Base-by-base conservation (phyloP, 2,329 filamentous ascomycete species). In the Colletotrichum eremochloae region DNA sequence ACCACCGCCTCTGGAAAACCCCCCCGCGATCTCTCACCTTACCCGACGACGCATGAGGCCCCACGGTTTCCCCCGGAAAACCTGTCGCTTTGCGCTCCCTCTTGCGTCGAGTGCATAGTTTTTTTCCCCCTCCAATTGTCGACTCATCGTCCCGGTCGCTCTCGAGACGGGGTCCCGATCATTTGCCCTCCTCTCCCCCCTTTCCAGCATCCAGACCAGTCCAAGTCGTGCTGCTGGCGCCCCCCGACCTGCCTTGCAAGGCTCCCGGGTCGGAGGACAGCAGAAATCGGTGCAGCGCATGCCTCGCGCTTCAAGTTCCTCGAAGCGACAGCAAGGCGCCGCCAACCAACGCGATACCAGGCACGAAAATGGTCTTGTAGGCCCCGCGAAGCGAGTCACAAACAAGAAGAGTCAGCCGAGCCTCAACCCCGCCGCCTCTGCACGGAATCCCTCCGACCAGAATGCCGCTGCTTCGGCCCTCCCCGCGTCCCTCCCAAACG, bases 331-430 rank as follows among this genome's bases (percentile, higher is more conserved):
- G 82, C 85, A 86, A 84, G 87, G 86, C 84, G 86, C 86, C 81
- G 83, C 83, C 76, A 92, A 86, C 84, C 88, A 91, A 82, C 90
- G 91, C 85, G 92, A 92, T 84, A 90, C 87, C 79, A 91, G 93
- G 82, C 93, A 97, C 85, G 95, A 97, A 85, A 95, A 94, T 92
- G 94, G 94, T 80, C 87, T 94, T 82, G 92, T 95, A 87, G 91
- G 91, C 79, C 80, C 82, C 72, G 80, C 79, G 63, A 84, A 82
- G 76, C 82, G 82, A 77, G 75, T 77, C 68, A 76, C 79, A 57
- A 79, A 78, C 75, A 83, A 78, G 75, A 89, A 86, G 82, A 86
- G 83, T 79, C 84, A 85, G 77, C 80, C 79, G 75, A 83, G 83
- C 74, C 77, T 84, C 78, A 82, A 86, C 78, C 78, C 77, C 75